phyloP scores from a whole-genome alignment of 2,329 filamentous ascomycete genomes.

The Teratosphaeriaceae sp. region DNA sequence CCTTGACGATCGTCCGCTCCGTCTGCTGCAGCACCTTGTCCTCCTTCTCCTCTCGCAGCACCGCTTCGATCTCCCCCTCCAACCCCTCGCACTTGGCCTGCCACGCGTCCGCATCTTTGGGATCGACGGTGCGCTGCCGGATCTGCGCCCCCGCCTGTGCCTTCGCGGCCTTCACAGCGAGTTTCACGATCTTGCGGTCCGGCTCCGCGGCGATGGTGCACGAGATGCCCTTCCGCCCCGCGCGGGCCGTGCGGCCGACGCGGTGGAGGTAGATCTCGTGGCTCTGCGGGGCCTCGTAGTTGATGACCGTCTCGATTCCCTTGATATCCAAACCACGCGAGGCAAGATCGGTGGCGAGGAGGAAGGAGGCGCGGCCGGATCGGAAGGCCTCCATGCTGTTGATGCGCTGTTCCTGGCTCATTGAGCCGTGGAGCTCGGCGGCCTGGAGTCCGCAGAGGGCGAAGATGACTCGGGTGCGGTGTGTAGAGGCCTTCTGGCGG shows the following conservation, averaged over 20 bases:
- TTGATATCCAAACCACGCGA: slow-evolving; percentile 99
- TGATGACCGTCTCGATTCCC: slow-evolving; percentile 92
- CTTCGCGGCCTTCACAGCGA: slow-evolving; percentile 77
- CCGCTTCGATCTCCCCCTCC: slow-evolving; percentile 73
- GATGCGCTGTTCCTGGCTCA: slow-evolving; percentile 98
- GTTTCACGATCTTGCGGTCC: slow-evolving; percentile 92
- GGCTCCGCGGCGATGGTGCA: slow-evolving; percentile 89
- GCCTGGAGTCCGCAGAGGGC: slow-evolving; percentile 79
- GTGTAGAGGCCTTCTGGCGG: slow-evolving; percentile 90
- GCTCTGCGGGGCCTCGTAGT: slow-evolving; percentile 92
- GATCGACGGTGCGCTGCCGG: slow-evolving; percentile 71
- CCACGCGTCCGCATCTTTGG: slow-evolving; percentile 66
- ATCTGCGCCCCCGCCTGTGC: slow-evolving; percentile 67
- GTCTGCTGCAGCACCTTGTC: slow-evolving; percentile 80
- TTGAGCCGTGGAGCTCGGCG: slow-evolving; percentile 87
- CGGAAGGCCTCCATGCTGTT: slow-evolving; percentile 84
- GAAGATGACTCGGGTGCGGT: slow-evolving; percentile 84
- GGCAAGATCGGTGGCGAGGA: slow-evolving; percentile 90
- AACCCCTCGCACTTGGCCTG: slow-evolving; percentile 65
- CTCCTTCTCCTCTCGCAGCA: slow-evolving; percentile 84
- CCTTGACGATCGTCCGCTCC: slow-evolving; percentile 85
- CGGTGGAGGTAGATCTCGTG: slow-evolving; percentile 96
- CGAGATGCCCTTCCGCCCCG: slow-evolving; percentile 76
- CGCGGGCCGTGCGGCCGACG: slow-evolving; percentile 94
- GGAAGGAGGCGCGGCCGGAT: slow-evolving; percentile 74